phyloP scores from a whole-genome alignment of 2,329 filamentous ascomycete species.

The Ophiocordyceps camponoti-leonardi region DNA sequence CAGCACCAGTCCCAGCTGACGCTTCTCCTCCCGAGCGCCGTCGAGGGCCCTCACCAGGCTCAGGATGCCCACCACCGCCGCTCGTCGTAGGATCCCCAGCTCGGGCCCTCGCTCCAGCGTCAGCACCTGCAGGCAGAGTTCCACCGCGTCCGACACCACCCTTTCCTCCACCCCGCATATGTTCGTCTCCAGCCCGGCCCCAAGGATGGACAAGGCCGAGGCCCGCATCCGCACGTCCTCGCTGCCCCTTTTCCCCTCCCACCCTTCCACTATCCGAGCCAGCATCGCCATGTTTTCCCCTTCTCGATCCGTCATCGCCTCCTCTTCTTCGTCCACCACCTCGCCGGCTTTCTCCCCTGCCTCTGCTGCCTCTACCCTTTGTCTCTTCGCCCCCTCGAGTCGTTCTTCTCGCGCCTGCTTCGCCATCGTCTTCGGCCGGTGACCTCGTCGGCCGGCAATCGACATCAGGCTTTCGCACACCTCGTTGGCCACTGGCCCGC shows the following conservation, averaged over 20 bases:
- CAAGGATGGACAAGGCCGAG: slow-evolving; percentile 51
- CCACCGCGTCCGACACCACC: slow-evolving; percentile 37
- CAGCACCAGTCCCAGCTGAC: slow-evolving; percentile 33
- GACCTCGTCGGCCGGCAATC: slow-evolving; percentile 44
- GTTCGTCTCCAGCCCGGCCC: slow-evolving; percentile 41
- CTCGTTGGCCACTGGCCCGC: slow-evolving; percentile 30
- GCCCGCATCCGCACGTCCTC: slow-evolving; percentile 56
- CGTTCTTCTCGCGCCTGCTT: slow-evolving; percentile 35
- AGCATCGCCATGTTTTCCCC: slow-evolving; percentile 31
- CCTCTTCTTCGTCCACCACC: slow-evolving; percentile 26
- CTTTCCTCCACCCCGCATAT: slow-evolving; percentile 34
- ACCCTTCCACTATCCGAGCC: slow-evolving; percentile 44
- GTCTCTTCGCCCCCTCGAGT: slow-evolving; percentile 27
- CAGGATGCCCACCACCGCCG: slow-evolving; percentile 46
- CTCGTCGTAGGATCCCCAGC: slow-evolving; percentile 47
- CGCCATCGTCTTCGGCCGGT: slow-evolving; percentile 40
- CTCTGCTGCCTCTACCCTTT: slow-evolving; percentile 27
- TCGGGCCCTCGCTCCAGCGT: slow-evolving; percentile 42
- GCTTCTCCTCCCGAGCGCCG: slow-evolving; percentile 26
- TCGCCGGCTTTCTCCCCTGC: slow-evolving; percentile 28
- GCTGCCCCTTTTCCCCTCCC: slow-evolving; percentile 46
- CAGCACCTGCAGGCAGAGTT: slow-evolving; percentile 45
- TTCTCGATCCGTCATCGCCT: slow-evolving; percentile 25
- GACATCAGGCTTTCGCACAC: slow-evolving; percentile 43
- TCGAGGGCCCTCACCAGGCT: slow-evolving; percentile 44